Base-by-base conservation (phyloP, 2,329 filamentous ascomycete genomes). In the Daldinia sp. region DNA sequence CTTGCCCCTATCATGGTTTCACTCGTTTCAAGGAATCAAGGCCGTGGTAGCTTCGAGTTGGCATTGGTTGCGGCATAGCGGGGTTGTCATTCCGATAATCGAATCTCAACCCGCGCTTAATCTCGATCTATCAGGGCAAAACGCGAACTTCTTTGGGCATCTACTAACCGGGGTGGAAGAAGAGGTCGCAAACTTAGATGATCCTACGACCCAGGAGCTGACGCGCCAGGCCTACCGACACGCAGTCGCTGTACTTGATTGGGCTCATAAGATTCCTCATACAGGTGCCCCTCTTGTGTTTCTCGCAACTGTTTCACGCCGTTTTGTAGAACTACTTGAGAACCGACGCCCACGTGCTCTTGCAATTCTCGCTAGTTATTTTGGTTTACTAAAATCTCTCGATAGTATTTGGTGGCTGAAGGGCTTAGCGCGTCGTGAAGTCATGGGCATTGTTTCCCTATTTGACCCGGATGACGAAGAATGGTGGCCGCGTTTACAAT, bases 361-460 rank as follows among this genome's bases (percentile, higher is more conserved):
- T 25, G 83, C 84, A 29, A 86, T 90, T 32, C 80, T 90, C 1
- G 87, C 87, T 5, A 87, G 85, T 73, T 90, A 89, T 73, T 90
- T 90, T 69, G 87, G 86, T 25, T 77, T 90, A 34, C 78, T 91
- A 47, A 88, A 88, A 71, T 82, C 82, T 30, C 79, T 90, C 64
- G 84, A 89, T 63, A 75, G 80, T 13, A 78, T 87, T 13, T 92
- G 90, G 90, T 92, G 90, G 89, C 78, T 91, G 25, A 82, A 87
- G 17, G 87, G 89, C 35, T 88, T 90, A 70, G 84, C 88, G 6
- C 82, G 84, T 13, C 83, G 86, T 57, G 86, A 92, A 69, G 85
- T 92, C 13, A 83, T 86, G 72, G 87, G 88, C 17, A 81, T 90
- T 21, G 81, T 87, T 17, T 82, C 82, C 32, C 75, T 87, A 32